Base-by-base conservation (phyloP, 2,329 filamentous ascomycete species). In the Furcasterigmium sp. region DNA sequence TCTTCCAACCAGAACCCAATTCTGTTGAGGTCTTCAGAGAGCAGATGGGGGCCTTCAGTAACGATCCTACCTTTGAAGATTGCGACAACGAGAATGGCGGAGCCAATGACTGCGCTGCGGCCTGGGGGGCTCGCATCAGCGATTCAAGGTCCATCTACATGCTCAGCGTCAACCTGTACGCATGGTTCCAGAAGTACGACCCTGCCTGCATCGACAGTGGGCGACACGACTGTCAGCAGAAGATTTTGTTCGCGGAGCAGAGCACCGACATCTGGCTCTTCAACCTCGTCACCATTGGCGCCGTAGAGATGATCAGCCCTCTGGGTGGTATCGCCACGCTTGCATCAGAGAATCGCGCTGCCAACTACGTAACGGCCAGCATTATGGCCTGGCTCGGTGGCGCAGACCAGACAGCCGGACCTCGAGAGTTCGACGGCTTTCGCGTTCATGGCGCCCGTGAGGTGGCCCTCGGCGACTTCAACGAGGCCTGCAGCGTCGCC, bases 91-190 rank as follows among this genome's bases (percentile, higher is more conserved):
- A 11, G 7, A 26, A 7, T 26, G 7, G 38, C 3, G 26, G 38
- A 11, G 20, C 42, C 9, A 45, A 45, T 10, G 35, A 52, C 23
- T 60, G 53, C 32, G 46, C 48, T 20, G 43, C 50, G 8, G 48
- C 55, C 5, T 61, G 56, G 56, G 51, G 50, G 8, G 8, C 58
- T 2, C 46, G 52, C 3, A 49, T 61, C 13, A 41, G 45, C 11
- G 42, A 49, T 3, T 53, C 52, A 1, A 37, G 39, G 0, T 48
- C 53, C 14, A 28, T 62, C 2, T 46, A 53, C 9, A 48, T 62
- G 26, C 44, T 53, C 0, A 50, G 55, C 7, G 53, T 57, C 1
- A 56, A 58, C 3, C 36, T 61, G n/a, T 61, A 61, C 44, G 53
- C 49, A 1, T 60, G 52, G 49, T 61, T 57, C 45, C 30, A 46